phyloP scores from a whole-genome alignment of 768 basidiomycete species.

The Krasilnikovozyma curviuscula region DNA sequence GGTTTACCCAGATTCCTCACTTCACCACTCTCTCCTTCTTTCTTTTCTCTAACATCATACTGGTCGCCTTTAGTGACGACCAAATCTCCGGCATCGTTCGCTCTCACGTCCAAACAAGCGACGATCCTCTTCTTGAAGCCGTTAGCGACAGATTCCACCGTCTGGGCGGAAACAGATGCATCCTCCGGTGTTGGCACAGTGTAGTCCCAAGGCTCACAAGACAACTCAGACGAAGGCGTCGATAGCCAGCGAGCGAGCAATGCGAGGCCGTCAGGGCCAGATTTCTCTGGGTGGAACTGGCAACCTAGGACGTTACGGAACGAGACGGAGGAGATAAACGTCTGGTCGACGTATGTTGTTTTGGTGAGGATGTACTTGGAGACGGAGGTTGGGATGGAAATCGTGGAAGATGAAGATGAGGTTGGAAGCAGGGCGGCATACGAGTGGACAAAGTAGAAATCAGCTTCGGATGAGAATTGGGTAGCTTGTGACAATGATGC shows the following conservation, averaged over 20 bases:
- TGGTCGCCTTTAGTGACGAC: constrained; percentile 99
- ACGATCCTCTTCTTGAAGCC: constrained; percentile 82
- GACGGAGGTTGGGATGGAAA: constrained; percentile 28
- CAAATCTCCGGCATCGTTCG: constrained; percentile 73
- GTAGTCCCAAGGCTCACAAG: constrained; percentile 5
- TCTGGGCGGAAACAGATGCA: constrained; percentile 10
- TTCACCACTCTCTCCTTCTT: constrained; percentile 12
- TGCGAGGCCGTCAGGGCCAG: constrained; percentile 63
- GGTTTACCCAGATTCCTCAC: constrained; percentile 97
- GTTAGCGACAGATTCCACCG: constrained; percentile 27
- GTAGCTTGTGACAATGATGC: too few species aligned
- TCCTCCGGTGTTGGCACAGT: background rate
- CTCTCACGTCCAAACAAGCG: constrained; percentile 91
- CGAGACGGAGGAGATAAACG: constrained; percentile 69
- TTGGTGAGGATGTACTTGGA: constrained; percentile 63
- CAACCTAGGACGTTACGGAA: constrained; percentile 71
- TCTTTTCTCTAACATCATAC: constrained; percentile 86
- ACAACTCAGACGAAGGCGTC: constrained; percentile 20
- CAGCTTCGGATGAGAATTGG: too few species aligned
- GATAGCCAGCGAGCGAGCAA: constrained; percentile 63
- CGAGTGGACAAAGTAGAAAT: constrained; percentile 96
- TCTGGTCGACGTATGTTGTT: constrained; percentile 83
- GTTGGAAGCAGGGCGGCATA: constrained; percentile 42
- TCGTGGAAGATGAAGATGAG: constrained; percentile 25
- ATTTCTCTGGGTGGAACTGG: constrained; percentile 98